Evolutionary conservation across 495 filamentous ascomycete genomes (phyloP).

Genomic region (Penicillium lividum): DNA sequence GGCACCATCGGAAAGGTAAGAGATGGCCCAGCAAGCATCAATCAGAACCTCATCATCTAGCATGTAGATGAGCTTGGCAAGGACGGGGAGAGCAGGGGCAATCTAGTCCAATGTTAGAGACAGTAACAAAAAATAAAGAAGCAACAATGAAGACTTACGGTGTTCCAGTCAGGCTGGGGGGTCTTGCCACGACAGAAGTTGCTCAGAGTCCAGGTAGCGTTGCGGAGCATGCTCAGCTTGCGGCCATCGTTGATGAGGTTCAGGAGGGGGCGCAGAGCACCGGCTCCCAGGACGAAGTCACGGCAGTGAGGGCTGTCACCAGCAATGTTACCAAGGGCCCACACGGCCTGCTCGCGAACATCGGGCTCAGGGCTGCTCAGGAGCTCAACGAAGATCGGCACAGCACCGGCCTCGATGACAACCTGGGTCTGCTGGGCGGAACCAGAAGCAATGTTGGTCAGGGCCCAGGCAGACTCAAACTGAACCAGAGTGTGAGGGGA

Average conservation of each 20-base stretch:
- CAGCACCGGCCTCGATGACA: slow-evolving; percentile 96
- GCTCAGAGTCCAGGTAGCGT: slow-evolving; percentile 98
- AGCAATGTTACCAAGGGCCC: slow-evolving; percentile 98
- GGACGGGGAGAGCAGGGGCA: slow-evolving; percentile 90
- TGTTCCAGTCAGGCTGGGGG: slow-evolving; percentile 97
- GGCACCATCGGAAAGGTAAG: slow-evolving; percentile 96
- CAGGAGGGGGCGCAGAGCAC: slow-evolving; percentile 87
- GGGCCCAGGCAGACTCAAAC: slow-evolving; percentile 98
- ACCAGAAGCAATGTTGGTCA: slow-evolving; percentile 99
- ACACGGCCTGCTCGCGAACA: slow-evolving; percentile 97
- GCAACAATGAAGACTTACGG: slow-evolving; percentile 50
- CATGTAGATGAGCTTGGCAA: slow-evolving; percentile 96
- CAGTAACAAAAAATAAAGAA: background rate
- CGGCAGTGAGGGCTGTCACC: slow-evolving; percentile 97
- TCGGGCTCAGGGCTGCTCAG: slow-evolving; percentile 94
- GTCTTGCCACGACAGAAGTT: slow-evolving; percentile 99
- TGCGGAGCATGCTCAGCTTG: slow-evolving; percentile 98
- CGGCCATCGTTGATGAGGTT: slow-evolving; percentile 92
- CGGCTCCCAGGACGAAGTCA: slow-evolving; percentile 88
- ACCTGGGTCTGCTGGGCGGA: slow-evolving; percentile 97
- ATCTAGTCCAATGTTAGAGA: slow-evolving; percentile 58
- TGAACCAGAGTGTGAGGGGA: slow-evolving; percentile 98
- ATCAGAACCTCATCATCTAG: slow-evolving; percentile 98
- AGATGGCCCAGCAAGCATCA: slow-evolving; percentile 99
- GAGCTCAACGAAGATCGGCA: slow-evolving; percentile 97